Base-by-base conservation (phyloP, 768 basidiomycete species). In the Pholiota microspora region DNA sequence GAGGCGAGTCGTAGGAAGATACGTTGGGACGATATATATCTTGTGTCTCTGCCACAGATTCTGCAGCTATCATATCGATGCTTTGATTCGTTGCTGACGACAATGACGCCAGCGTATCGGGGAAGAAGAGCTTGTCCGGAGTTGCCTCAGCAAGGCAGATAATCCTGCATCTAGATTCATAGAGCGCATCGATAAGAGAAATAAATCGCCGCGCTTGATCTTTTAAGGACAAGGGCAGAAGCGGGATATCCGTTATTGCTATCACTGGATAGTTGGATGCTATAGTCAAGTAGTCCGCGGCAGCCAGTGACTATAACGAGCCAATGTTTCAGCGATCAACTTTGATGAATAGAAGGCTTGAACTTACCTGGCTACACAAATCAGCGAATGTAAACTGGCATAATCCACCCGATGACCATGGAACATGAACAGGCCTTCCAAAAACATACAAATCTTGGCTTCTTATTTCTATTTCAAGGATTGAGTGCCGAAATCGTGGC, bases 121-220 rank as follows among this genome's bases (percentile, higher is more conserved):
- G 81, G 65, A 83, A 84, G 73, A 84, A 85, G 12, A 84, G 68
- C 13, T 71, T 62, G 29, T 80, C 74, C 2, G 72, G 73, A 8
- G 53, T 51, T 0, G 72, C 65, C 25, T 75, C 74, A 24, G 79
- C 77, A 15, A 71, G 62, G 53, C 75, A 77, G 45, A 73, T 53
- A 27, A 75, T 29, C 24, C 65, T 64, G 53, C 73, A 74, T 18
- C 68, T 66, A 1, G 71, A 72, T 70, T 78, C 71, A 69, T 83
- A 84, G 1, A 84, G 67, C 0, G 83, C 83, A 60, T 86, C 83
- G 23, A 85, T 76, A 45, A 84, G 73, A 13, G 80, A 83, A 56
- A 84, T 85, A 62, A 84, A 77, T 2, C 82, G 71, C 9, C 84
- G 67, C 1, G 81, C 82, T 63, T 83, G 79, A 64, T 85, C 80